Percentiles rank a stretch among this genome's conserved stretches.
Conservation (phyloP, 1,284 basidiomycete genomes). For the Quambalaria eucalypti region DNA sequence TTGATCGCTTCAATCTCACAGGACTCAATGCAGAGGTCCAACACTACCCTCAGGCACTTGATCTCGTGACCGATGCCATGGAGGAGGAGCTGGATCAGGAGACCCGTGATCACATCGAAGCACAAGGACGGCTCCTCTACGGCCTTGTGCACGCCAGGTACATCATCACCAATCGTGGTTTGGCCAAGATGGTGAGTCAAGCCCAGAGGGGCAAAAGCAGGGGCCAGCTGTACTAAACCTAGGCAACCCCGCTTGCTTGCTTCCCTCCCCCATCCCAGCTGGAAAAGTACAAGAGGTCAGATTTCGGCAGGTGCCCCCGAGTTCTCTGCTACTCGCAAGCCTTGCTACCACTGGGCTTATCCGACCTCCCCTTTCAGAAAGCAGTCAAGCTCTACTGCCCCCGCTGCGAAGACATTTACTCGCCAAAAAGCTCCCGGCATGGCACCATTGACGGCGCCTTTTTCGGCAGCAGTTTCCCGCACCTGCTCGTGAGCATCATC, state of each 20-base stretch:
- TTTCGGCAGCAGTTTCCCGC: slow-evolving; percentile 44
- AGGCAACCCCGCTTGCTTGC: not conserved
- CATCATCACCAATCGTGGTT: slow-evolving; percentile 41
- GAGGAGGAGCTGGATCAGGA: slow-evolving; percentile 41
- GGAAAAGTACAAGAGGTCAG: slow-evolving; percentile 45
- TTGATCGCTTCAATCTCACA: slow-evolving; percentile 95
- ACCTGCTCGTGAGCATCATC: slow-evolving; percentile 52
- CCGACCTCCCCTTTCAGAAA: slow-evolving; percentile 42
- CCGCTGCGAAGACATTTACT: slow-evolving; percentile 44
- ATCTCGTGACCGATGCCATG: slow-evolving; percentile 68
- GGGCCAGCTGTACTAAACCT: no score
- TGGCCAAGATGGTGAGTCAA: slow-evolving; percentile 43
- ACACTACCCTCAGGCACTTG: slow-evolving; percentile 85
- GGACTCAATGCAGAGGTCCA: slow-evolving; percentile 93
- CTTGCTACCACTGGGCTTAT: slow-evolving; percentile 40
- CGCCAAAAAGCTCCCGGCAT: slow-evolving; percentile 42
- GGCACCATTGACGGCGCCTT: slow-evolving; percentile 47
- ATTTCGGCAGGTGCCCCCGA: slow-evolving; percentile 44
- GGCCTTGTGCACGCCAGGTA: slow-evolving; percentile 44
- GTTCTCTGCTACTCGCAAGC: slow-evolving; percentile 44
- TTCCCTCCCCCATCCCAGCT: slow-evolving; percentile 9
- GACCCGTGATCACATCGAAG: slow-evolving; percentile 37
- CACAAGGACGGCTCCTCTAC: slow-evolving; percentile 43
- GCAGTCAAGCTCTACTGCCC: slow-evolving; percentile 46
- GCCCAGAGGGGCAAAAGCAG: no score